These are phyloP conservation scores for Cladobotryum mycophilum DNA, from an alignment of 2,329 filamentous ascomycete species.

Conservation along the genomic window DNA sequence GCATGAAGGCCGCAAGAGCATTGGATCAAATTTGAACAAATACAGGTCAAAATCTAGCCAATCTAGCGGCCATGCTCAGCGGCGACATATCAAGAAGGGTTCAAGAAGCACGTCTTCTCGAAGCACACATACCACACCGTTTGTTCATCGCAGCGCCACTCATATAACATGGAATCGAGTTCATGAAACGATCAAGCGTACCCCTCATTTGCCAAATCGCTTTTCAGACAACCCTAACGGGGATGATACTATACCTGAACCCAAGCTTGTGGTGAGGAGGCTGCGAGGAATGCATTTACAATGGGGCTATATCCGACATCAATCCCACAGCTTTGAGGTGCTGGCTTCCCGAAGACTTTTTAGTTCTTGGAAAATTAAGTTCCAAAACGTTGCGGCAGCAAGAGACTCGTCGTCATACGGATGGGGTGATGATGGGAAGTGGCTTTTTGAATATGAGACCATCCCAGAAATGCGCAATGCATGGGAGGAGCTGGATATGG, in stretches of 20 bases:
- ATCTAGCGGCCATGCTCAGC: too few species aligned
- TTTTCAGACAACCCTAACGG: background rate
- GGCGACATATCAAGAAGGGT: too few species aligned
- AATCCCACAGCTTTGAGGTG: slow-evolving; percentile 18
- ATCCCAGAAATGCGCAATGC: slow-evolving; percentile 25
- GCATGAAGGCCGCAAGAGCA: too few species aligned
- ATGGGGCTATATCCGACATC: slow-evolving; percentile 29
- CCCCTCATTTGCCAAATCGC: background rate
- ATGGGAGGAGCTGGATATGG: slow-evolving; percentile 25
- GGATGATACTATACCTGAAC: background rate
- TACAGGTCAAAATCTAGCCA: background rate
- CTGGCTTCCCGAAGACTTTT: slow-evolving; percentile 18
- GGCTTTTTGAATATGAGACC: slow-evolving; percentile 25
- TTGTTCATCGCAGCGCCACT: background rate
- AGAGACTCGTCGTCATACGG: slow-evolving; percentile 15
- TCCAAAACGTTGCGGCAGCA: slow-evolving; percentile 17
- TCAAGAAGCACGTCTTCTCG: too few species aligned
- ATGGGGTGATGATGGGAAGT: slow-evolving; percentile 22
- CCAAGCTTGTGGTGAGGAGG: background rate
- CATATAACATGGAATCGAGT: slow-evolving; percentile 6
- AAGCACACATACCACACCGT: too few species aligned
- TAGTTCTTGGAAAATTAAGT: slow-evolving; percentile 24
- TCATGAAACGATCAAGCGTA: background rate
- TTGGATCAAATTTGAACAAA: background rate
- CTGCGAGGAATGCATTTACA: slow-evolving; percentile 17